Base-by-base conservation (phyloP, 805 yeast species). In the Debaryomyces maramus region DNA sequence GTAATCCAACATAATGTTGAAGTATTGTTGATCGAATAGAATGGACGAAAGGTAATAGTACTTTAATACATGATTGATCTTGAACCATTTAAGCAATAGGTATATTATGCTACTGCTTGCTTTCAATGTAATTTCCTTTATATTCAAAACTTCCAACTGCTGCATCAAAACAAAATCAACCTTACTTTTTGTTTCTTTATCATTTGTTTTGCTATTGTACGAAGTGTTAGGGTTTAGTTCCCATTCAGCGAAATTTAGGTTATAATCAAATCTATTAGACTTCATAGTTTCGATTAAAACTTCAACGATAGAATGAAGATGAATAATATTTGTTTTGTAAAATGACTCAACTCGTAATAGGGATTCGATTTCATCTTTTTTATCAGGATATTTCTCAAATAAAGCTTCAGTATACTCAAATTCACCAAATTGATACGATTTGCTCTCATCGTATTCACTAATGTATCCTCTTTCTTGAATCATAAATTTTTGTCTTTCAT, bases 11-110 rank as follows among this genome's bases (percentile, higher is more conserved):
- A 58, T 45, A 0, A 58, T 48, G 7, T 53, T 48, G 35, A 74
- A 73, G 44, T 63, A 84, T 42, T 81, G 80, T 20, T 83, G 77
- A 57, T 93, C 98, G 58, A 83, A 85, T 18, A 93, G 59, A 31
- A 90, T 56, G 0, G 86, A 75, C 5, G 84, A 60, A 10, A 91
- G 64, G 51, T 83, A 86, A 56, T 88, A 95, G 57, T 75, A 82
- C 58, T 91, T 90, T 46, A 90, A 58, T 2, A 88, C 66, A 57
- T 93, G 97, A 32, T 80, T 83, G 7, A 74, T 58, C 55, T 85
- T 86, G 57, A 87, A 83, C 97, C 97, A 90, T 51, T 75, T 76
- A 23, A 83, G 56, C 15, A 93, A 55, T 15, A 78, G 50, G 8
- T 65, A 50, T 1, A 88, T 40, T 1, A 80, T 72, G 1, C 77